Evolutionary conservation across 148 eudicot species (phyloP).

Genomic region (Linanthus parryae): DNA sequence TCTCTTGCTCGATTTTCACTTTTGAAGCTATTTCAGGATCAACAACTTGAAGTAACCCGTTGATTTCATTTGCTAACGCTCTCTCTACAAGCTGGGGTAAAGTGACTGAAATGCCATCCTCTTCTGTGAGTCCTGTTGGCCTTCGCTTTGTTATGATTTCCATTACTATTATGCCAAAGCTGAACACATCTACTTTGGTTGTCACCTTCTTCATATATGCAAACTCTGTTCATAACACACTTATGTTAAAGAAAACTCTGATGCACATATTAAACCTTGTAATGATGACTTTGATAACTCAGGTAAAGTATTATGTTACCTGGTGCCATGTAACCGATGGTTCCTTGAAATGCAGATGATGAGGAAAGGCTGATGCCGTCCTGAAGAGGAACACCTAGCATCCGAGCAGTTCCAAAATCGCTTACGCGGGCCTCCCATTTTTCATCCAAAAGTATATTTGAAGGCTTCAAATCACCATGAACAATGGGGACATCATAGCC

Average conservation of each 20-base stretch:
- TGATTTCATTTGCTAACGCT: constrained; percentile 32
- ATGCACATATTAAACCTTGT: too few species aligned
- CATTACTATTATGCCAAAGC: constrained; percentile 78
- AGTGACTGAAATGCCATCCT: constrained; percentile 51
- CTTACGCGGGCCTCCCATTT: constrained; percentile 75
- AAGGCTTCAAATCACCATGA: constrained; percentile 93
- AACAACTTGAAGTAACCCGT: constrained; percentile 28
- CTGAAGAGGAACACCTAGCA: constrained; percentile 57
- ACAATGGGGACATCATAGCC: constrained; percentile 77
- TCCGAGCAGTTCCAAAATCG: constrained; percentile 89
- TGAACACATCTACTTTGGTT: constrained; percentile 85
- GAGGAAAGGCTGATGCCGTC: constrained; percentile 36
- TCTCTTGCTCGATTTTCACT: constrained; percentile 35
- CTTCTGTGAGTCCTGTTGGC: constrained; percentile 57
- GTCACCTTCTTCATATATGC: constrained; percentile 84
- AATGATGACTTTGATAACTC: too few species aligned
- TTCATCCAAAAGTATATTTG: constrained; percentile 74
- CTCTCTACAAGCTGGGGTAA: constrained; percentile 50
- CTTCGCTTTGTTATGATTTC: constrained; percentile 60
- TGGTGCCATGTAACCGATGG: constrained; percentile 95
- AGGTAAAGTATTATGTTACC: constrained; percentile 38
- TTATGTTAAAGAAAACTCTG: background rate
- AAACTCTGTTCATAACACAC: constrained; percentile 39
- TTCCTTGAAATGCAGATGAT: constrained; percentile 70
- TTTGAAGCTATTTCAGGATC: constrained; percentile 44